A percentile compares a stretch with the other conserved stretches of the same genome.
Evolutionary conservation across 805 yeast genomes (phyloP).

Genomic region (Sugiyamaella lignohabitans): DNA sequence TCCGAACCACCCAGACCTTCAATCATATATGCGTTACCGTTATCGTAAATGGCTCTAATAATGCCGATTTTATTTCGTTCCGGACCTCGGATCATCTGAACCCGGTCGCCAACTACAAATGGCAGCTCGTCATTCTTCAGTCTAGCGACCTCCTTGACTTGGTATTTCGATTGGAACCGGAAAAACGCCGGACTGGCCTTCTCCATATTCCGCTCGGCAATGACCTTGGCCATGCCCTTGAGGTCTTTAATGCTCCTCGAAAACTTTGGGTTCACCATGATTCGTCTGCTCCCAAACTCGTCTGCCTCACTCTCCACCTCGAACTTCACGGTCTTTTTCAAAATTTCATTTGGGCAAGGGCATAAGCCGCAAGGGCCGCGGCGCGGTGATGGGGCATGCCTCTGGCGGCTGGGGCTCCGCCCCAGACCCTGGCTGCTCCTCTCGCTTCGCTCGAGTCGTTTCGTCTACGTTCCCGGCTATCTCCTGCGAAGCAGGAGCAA

Average conservation of each 20-base stretch:
- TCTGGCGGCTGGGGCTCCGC: too few species aligned
- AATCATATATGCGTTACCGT: slow-evolving; percentile 56
- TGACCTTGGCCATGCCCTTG: slow-evolving; percentile 17
- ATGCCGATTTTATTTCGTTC: slow-evolving; percentile 69
- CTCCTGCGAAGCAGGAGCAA: too few species aligned
- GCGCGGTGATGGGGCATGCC: too few species aligned
- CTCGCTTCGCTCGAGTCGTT: too few species aligned
- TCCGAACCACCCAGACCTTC: slow-evolving; percentile 63
- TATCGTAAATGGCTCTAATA: slow-evolving; percentile 52
- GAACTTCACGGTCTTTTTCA: too few species aligned
- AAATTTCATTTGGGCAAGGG: too few species aligned
- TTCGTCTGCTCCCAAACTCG: neutral
- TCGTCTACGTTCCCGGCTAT: too few species aligned
- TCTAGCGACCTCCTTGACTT: slow-evolving; percentile 34
- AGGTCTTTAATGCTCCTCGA: slow-evolving; percentile 17
- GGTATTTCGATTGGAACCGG: slow-evolving; percentile 17
- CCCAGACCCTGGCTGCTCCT: too few species aligned
- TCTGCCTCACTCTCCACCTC: too few species aligned
- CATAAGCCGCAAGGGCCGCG: too few species aligned
- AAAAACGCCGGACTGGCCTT: slow-evolving; percentile 21
- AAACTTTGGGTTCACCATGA: slow-evolving; percentile 20
- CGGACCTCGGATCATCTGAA: slow-evolving; percentile 62
- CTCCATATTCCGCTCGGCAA: slow-evolving; percentile 12
- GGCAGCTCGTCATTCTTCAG: slow-evolving; percentile 27
- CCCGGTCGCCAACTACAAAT: slow-evolving; percentile 69